Conservation (phyloP, 345 rosid species). For the Rhodamnia argentea region DNA sequence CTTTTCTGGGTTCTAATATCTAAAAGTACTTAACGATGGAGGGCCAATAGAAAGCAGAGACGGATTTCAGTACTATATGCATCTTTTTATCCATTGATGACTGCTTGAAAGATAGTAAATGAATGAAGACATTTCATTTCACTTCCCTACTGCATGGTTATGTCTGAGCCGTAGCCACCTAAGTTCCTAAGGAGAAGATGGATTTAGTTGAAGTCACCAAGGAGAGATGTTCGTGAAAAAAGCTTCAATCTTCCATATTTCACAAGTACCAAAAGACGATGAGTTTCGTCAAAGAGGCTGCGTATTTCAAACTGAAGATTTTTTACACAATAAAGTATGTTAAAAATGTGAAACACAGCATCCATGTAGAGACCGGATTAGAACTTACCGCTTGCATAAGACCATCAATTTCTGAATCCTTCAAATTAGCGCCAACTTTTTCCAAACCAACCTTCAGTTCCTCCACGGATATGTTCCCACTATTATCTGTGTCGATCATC, state of each 20-base stretch:
- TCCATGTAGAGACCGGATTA: not conserved
- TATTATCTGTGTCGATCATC: constrained; percentile 84
- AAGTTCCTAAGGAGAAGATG: not conserved
- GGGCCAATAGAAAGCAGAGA: not conserved
- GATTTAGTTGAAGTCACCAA: not conserved
- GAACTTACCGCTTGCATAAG: constrained; percentile 82
- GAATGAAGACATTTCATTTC: not conserved
- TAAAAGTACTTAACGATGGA: not conserved
- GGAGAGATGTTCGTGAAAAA: not conserved
- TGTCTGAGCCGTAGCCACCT: not conserved
- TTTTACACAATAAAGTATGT: not conserved
- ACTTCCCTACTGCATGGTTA: not conserved
- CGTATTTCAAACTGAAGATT: not conserved
- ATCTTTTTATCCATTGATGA: not conserved
- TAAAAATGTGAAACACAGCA: not conserved
- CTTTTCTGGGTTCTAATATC: not conserved
- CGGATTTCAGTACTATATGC: not conserved
- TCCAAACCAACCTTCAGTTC: constrained; percentile 77
- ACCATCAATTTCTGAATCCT: constrained; percentile 57
- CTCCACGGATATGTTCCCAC: constrained; percentile 83
- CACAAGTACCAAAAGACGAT: not conserved
- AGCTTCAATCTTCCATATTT: not conserved
- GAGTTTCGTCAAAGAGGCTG: not conserved
- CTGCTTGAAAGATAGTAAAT: not conserved
- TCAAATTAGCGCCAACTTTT: constrained; percentile 67